Conservation (phyloP, 2,329 filamentous ascomycete species). For the Lachnellula occidentalis region DNA sequence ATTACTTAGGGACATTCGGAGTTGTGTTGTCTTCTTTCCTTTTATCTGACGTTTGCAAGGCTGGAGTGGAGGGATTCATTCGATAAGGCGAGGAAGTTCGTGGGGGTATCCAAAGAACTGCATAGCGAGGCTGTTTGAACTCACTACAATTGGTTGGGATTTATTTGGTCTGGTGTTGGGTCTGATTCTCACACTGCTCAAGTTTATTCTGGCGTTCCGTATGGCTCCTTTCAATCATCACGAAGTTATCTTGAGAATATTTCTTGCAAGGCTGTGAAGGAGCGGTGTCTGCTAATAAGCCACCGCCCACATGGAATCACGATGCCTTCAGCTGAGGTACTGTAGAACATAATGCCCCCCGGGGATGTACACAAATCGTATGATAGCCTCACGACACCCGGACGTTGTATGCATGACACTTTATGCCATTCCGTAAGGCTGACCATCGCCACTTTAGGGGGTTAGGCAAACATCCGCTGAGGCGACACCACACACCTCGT, state of each 20-base stretch:
- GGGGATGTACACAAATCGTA: background rate
- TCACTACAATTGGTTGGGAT: background rate
- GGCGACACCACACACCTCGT: background rate
- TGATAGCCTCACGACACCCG: background rate
- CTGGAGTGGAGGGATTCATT: background rate
- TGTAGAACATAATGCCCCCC: background rate
- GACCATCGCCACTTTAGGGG: background rate
- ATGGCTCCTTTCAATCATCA: background rate
- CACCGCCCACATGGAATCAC: background rate
- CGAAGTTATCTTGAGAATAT: background rate
- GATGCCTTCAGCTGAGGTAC: background rate
- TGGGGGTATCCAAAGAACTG: background rate
- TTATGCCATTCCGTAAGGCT: background rate
- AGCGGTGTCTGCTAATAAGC: too few species aligned
- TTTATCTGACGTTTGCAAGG: background rate
- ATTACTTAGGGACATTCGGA: background rate
- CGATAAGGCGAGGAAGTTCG: background rate
- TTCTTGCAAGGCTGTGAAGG: background rate
- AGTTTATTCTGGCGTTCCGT: background rate
- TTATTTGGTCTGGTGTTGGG: background rate
- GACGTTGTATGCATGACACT: background rate
- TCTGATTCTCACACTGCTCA: background rate
- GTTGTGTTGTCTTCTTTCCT: background rate
- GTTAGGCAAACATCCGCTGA: background rate
- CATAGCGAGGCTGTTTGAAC: background rate